Evolutionary conservation across 441 rosid species (phyloP).

Genomic region (Eutrema salsugineum): DNA sequence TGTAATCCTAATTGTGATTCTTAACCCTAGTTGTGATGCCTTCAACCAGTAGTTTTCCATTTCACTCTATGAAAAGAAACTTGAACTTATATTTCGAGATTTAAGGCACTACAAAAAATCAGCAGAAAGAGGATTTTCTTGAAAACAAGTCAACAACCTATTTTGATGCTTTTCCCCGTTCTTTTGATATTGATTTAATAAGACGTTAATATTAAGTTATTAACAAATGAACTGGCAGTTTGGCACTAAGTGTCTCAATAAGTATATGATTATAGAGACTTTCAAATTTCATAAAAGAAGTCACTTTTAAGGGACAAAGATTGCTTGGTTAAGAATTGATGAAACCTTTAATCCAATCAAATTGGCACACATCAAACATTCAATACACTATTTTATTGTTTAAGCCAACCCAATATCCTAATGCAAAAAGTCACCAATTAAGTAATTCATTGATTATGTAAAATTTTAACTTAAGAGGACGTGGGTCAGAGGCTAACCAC

Average conservation of each 20-base stretch:
- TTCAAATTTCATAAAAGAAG: background rate
- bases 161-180: background rate
- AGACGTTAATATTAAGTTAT: background rate
- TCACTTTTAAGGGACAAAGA: conserved; percentile 14
- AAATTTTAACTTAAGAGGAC: conserved; percentile 4
- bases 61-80: too few relatives aligned
- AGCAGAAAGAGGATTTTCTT: background rate
- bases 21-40: too few relatives aligned
- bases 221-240: background rate
- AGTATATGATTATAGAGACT: background rate
- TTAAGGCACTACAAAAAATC: too few relatives aligned
- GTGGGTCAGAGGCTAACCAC: conserved; percentile 29
- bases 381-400: background rate
- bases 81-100: too few relatives aligned
- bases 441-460: background rate
- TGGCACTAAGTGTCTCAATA: background rate
- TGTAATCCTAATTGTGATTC: too few relatives aligned
- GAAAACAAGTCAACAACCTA: background rate
- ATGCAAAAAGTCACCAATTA: background rate
- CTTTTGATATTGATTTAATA: background rate
- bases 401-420: background rate
- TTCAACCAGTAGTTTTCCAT: too few relatives aligned
- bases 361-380: conserved; percentile 2
- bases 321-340: conserved; percentile 20
- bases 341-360: conserved; percentile 21